Evolutionary conservation across 2,329 filamentous ascomycete genomes (phyloP).

Genomic region (Pyricularia grisea): DNA sequence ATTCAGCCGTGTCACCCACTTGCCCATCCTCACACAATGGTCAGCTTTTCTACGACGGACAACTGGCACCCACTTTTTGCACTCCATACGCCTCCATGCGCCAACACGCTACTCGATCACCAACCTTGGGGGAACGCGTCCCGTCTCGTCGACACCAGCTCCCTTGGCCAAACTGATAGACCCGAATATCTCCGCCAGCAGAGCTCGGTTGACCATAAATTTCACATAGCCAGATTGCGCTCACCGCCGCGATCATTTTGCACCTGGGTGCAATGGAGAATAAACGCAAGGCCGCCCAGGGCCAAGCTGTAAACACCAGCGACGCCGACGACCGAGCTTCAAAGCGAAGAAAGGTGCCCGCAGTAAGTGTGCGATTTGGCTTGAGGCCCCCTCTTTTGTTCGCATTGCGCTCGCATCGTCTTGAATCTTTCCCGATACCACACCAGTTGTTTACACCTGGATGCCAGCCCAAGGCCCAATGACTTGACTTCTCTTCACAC

Average conservation of each 20-base stretch:
- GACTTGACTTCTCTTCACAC: neutral
- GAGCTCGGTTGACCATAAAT: neutral
- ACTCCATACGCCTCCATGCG: conserved; percentile 1
- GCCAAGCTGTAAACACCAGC: conserved; percentile 30
- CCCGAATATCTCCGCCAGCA: conserved; percentile 1
- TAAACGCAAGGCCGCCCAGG: conserved; percentile 42
- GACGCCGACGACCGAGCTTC: conserved; percentile 43
- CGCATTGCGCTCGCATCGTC: neutral
- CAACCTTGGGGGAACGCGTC: conserved; percentile 1
- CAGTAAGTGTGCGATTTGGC: conserved; percentile 25
- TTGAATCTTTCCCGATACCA: neutral
- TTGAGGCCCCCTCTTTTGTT: neutral
- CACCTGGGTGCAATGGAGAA: conserved; percentile 34
- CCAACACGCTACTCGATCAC: conserved; percentile 4
- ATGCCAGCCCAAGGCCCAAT: neutral
- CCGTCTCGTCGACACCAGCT: neutral
- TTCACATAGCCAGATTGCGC: neutral
- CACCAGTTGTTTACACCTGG: neutral
- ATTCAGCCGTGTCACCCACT: neutral
- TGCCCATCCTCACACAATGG: neutral
- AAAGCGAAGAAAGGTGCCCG: conserved; percentile 45
- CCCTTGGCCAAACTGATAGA: neutral
- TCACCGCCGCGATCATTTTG: conserved; percentile 6
- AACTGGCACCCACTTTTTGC: conserved; percentile 2
- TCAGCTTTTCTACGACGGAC: neutral